Percentiles rank a stretch among this genome's conserved stretches.
Evolutionary conservation across 371 early-diverging fungal genomes (phyloP).

Genomic region (Thermomucor indicae-seudaticae): DNA sequence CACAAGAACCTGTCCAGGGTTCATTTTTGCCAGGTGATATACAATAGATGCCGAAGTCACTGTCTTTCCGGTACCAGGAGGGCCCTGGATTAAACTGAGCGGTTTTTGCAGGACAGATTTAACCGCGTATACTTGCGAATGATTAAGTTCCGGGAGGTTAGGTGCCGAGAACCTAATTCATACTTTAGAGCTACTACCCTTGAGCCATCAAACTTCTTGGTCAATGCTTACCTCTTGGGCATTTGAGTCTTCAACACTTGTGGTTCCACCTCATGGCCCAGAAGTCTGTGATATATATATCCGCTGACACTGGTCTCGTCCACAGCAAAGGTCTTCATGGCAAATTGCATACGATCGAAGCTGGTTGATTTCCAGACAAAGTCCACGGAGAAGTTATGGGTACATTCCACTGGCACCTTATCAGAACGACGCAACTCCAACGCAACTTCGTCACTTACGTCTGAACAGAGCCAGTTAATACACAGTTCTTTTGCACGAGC

Average conservation of each 20-base stretch:
- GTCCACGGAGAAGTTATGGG: slow-evolving; percentile 95
- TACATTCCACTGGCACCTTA: slow-evolving; percentile 79
- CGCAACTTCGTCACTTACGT: slow-evolving; percentile 90
- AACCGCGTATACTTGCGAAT: slow-evolving; percentile 95
- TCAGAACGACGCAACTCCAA: slow-evolving; percentile 71
- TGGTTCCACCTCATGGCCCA: slow-evolving; percentile 92
- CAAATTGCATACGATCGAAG: slow-evolving; percentile 95
- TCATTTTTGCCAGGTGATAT: slow-evolving; percentile 93
- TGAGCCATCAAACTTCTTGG: neutral
- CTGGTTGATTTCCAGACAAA: slow-evolving; percentile 98
- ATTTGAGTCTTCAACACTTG: slow-evolving; percentile 68
- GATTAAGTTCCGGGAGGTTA: slow-evolving; percentile 94
- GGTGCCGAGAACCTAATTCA: slow-evolving; percentile 76
- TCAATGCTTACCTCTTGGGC: slow-evolving; percentile 62
- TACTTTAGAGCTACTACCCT: neutral
- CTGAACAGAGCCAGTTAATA: slow-evolving; percentile 25
- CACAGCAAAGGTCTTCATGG: slow-evolving; percentile 94
- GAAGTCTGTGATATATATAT: slow-evolving; percentile 89
- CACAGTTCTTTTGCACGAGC: too few relatives aligned
- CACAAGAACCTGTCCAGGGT: slow-evolving; percentile 91
- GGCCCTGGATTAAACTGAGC: slow-evolving; percentile 96
- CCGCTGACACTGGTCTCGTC: slow-evolving; percentile 92
- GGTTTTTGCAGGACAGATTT: slow-evolving; percentile 88
- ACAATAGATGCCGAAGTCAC: slow-evolving; percentile 97
- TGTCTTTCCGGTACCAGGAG: slow-evolving; percentile 98